A percentile compares a stretch with the other conserved stretches of the same genome.
These are phyloP conservation scores for Globisporangium camurandrum DNA, from an alignment of 352 stramenopile genomes.

Conservation along the genomic window DNA sequence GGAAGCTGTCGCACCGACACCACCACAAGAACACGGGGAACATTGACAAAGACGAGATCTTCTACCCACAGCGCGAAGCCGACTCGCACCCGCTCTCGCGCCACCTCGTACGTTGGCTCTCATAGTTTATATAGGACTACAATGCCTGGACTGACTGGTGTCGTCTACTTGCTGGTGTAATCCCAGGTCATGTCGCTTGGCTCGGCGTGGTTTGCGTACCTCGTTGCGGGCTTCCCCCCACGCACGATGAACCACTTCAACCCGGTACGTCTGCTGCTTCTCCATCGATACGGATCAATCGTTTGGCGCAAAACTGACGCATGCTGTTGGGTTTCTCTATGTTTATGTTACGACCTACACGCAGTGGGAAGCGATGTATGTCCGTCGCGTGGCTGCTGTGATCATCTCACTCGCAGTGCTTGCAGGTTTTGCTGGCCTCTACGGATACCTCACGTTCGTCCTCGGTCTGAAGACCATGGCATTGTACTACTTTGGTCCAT, in stretches of 20 bases:
- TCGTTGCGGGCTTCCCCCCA: slow-evolving; percentile 63
- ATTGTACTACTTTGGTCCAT: slow-evolving; percentile 71
- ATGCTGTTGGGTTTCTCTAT: neutral
- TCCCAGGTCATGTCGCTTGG: slow-evolving; percentile 34
- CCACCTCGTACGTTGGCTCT: slow-evolving; percentile 36
- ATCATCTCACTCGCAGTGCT: slow-evolving; percentile 51
- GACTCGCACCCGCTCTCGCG: slow-evolving; percentile 44
- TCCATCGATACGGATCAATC: too few relatives aligned
- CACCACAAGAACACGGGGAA: slow-evolving; percentile 87
- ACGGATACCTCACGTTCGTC: slow-evolving; percentile 35
- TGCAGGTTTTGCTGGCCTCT: slow-evolving; percentile 26
- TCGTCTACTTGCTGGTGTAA: neutral
- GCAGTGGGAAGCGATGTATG: slow-evolving; percentile 61
- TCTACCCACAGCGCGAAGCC: slow-evolving; percentile 64
- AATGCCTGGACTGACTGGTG: too few relatives aligned
- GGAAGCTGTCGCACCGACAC: slow-evolving; percentile 75
- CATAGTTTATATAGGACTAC: neutral
- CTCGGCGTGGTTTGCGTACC: slow-evolving; percentile 63
- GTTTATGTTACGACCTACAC: too few relatives aligned
- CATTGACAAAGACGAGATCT: slow-evolving; percentile 80
- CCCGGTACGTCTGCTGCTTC: slow-evolving; percentile 33
- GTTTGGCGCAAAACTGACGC: neutral
- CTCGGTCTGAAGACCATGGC: slow-evolving; percentile 47
- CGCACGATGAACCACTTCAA: slow-evolving; percentile 78
- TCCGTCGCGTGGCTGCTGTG: slow-evolving; percentile 50